Evolutionary conservation across 2,329 filamentous ascomycete genomes (phyloP), one percentile per base, ranked within the genome.

Genomic region (Neofusicoccum kwambonambiense): DNA sequence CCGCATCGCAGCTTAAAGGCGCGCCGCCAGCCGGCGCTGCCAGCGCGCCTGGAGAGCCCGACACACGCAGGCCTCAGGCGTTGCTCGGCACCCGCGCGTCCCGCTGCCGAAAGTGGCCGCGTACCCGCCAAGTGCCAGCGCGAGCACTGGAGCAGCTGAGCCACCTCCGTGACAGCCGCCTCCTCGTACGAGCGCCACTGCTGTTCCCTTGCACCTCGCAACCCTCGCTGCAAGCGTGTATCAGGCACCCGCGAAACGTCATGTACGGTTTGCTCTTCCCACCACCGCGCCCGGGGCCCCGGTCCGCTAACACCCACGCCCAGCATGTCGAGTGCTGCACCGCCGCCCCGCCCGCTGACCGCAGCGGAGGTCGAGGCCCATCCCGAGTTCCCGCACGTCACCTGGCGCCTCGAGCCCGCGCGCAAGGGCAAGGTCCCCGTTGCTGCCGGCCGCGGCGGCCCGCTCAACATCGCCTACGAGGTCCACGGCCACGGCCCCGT

Each of bases 401-500:
- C 88, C 76, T 93, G 89, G 89, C 81, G 85, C 34, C 84, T 96
- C 22, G 83, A 87, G 70, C 89, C 92, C 4, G 83, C 87, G 54
- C 81, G 82, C 45, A 82, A 84, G 57, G 91, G 89, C 4, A 83
- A 83, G 49, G 73, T 86, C 6, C 77, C 85, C 2, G 90, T 91
- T 34, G 92, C 89, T n/a, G 81, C 84, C 64, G 85, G 80, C 42
- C 85, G 90, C 70, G 90, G 92, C 68, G 92, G 91, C 1, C 92
- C 91, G 19, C 80, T 96, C 69, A 84, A 90, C 51, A 87, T 96
- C 61, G 83, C 86, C 62, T 96, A 91, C 83, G 90, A 95, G 77
- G 81, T 95, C 54, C 92, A 96, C 79, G 91, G 92, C 64, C 79
- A 84, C 67, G 92, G 91, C 3, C 85, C 89, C 54, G 82, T 85